Base-by-base conservation (phyloP, 73 alveolate species). In the Chromera velia region DNA sequence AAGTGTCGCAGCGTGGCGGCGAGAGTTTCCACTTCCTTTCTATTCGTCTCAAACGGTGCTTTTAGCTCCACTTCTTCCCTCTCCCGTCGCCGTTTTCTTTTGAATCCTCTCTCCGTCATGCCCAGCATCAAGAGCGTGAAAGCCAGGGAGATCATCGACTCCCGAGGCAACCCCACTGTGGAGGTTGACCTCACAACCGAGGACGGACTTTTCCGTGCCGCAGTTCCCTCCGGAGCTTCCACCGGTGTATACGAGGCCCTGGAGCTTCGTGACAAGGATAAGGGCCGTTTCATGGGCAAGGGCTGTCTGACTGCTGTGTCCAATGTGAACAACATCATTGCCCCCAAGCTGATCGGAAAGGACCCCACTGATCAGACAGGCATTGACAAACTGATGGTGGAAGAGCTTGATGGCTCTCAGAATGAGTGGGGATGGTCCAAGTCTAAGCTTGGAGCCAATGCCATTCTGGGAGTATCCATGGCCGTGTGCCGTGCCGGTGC, bases 401-500 rank as follows among this genome's bases (percentile, higher is more conserved):
- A 91, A 55, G 89, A 89, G 76, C 83, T 94, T 34, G 98, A 94
- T 74, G 98, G 98, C 28, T 80, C 97, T 70, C 79, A 82, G 79
- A 91, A 90, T 73, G 98, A 93, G 72, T 93, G 98, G 98, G 99
- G 99, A 29, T 91, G 91, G 87, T 80, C 91, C 88, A 93, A 92
- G 76, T 74, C 88, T 29, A 94, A 91, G 84, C 85, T 94, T 6
- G 98, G 98, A 40, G 92, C 92, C 34, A 94, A 94, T 78, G 96
- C 98, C 70, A 92, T 94, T 80, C 88, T 94, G 76, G 98, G 96
- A n/a, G 98, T 94, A 6, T 93, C 98, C 28, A 75, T 94, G 74
- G 98, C 98, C n/a, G 91, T 90, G 73, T 95, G 97, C 40, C 88
- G 96, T 74, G 98, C 98, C 67, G 98, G 97, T n/a, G 98, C 98